These are phyloP conservation scores for Populus alba DNA, from an alignment of 345 rosid genomes.

Conservation along the genomic window DNA sequence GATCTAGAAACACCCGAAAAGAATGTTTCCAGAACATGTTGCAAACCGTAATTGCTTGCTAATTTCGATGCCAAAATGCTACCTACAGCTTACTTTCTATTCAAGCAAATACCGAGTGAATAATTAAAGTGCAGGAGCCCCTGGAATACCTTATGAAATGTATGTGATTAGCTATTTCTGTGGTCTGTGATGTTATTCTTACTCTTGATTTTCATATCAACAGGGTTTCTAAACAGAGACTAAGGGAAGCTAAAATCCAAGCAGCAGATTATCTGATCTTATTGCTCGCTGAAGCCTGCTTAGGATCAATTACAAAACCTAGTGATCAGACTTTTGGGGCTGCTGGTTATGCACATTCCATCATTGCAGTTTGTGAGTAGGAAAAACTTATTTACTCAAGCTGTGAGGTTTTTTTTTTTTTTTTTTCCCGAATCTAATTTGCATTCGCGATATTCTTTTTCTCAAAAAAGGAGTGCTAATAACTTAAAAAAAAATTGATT, in stretches of 20 bases:
- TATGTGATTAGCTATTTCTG: background rate
- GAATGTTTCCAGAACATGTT: background rate
- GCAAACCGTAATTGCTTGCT: too few relatives aligned
- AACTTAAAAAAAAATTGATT: background rate
- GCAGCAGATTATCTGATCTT: constrained; percentile 81
- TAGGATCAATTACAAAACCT: constrained; percentile 62
- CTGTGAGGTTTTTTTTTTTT: constrained; percentile 1
- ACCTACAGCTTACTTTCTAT: too few relatives aligned
- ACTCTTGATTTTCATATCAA: constrained; percentile 11
- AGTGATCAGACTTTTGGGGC: constrained; percentile 77
- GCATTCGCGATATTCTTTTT: background rate
- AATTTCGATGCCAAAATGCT: too few relatives aligned
- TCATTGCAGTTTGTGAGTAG: constrained; percentile 91
- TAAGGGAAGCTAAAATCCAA: constrained; percentile 74
- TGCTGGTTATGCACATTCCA: constrained; percentile 66
- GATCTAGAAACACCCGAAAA: background rate
- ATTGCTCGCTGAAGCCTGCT: constrained; percentile 91
- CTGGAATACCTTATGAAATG: too few relatives aligned
- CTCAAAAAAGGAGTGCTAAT: background rate
- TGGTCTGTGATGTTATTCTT: background rate
- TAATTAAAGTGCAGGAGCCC: too few relatives aligned
- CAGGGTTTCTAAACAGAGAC: constrained; percentile 83
- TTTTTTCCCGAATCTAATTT: background rate
- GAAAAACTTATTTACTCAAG: background rate
- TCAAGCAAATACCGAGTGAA: too few relatives aligned